A percentile compares a stretch with the other conserved stretches of the same genome.
Conservation (phyloP, 164 flowering plant species). For the Tinospora cordifolia region DNA sequence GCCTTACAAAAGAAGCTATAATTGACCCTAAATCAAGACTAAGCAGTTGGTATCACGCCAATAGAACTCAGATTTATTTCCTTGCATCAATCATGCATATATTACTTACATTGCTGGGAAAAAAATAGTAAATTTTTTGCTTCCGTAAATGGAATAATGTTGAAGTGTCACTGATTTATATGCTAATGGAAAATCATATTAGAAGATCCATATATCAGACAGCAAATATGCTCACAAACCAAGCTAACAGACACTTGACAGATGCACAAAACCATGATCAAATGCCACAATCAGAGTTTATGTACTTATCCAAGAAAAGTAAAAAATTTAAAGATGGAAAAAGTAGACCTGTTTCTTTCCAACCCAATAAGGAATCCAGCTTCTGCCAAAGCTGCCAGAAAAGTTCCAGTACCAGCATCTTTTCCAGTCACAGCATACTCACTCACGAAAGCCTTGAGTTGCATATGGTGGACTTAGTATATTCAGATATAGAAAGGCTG, state of each 20-base stretch:
- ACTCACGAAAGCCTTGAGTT: conserved; percentile 84
- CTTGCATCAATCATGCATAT: conserved; percentile 1
- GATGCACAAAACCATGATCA: background rate
- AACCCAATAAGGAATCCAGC: conserved; percentile 87
- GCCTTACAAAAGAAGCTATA: too few species aligned
- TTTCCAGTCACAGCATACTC: conserved; percentile 91
- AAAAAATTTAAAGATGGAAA: background rate
- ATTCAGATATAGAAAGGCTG: background rate
- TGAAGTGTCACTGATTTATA: background rate
- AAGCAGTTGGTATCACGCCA: too few species aligned
- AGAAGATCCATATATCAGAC: background rate
- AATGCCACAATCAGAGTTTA: background rate
- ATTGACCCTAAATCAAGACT: too few species aligned
- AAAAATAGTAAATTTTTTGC: background rate
- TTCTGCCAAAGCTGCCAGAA: conserved; percentile 78
- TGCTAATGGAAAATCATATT: background rate
- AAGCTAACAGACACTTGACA: background rate
- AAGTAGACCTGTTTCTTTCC: conserved; percentile 71
- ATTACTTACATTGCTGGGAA: background rate
- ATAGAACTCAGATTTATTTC: background rate
- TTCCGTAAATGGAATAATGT: background rate
- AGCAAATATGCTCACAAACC: background rate
- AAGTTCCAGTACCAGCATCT: conserved; percentile 78
- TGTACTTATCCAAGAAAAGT: background rate
- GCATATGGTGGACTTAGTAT: background rate